phyloP scores from a whole-genome alignment of 2,329 filamentous ascomycete species.

The Exophiala calicioides region DNA sequence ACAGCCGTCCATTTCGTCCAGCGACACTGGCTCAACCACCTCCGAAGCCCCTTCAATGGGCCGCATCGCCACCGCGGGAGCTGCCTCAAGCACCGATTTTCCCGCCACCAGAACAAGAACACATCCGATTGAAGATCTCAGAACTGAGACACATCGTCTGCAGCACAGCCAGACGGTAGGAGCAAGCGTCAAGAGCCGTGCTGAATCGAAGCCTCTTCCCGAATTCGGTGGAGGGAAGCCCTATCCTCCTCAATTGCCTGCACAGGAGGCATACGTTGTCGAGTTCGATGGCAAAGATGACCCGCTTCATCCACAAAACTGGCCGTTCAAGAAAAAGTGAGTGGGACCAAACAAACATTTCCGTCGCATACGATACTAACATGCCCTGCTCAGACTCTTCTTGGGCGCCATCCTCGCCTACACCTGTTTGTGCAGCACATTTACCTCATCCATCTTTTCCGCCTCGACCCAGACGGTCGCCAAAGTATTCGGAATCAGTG shows the following conservation, averaged over 20 bases:
- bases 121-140: conserved; percentile 30
- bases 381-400: conserved; percentile 13
- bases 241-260: conserved; percentile 57
- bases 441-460: conserved; percentile 66
- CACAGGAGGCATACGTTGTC: conserved; percentile 62
- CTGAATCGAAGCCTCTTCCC: conserved; percentile 39
- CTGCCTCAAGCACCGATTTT: conserved; percentile 13
- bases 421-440: conserved; percentile 49
- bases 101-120: conserved; percentile 26
- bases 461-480: conserved; percentile 62
- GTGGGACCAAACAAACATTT: too few relatives aligned
- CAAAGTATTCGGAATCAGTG: conserved; percentile 58
- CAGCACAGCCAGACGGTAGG: conserved; percentile 48
- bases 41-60: conserved; percentile 27
- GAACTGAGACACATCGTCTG: conserved; percentile 32
- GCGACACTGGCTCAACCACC: conserved; percentile 31
- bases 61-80: conserved; percentile 28
- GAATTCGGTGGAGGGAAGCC: conserved; percentile 57
- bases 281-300: conserved; percentile 83
- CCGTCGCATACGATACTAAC: too few relatives aligned
- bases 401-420: conserved; percentile 31
- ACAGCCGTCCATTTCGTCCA: conserved; percentile 23
- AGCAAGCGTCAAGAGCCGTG: conserved; percentile 35
- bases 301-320: conserved; percentile 84
- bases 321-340: conserved; percentile 72